phyloP scores from a whole-genome alignment of 2,329 filamentous ascomycete species.

The Macrophomina phaseolina region DNA sequence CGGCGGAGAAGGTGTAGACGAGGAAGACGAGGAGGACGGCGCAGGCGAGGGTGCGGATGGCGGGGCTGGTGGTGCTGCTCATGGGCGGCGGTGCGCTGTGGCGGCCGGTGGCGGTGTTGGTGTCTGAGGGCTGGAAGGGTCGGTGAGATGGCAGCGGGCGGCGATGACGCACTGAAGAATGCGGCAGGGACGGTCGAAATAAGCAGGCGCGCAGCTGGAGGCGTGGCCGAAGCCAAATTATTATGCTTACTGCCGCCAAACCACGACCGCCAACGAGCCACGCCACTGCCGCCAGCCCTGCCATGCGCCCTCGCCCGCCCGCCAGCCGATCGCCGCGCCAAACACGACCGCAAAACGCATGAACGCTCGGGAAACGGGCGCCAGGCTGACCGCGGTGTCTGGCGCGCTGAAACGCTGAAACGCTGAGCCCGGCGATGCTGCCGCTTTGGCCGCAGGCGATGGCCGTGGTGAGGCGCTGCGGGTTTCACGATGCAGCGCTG shows the following conservation, averaged over 20 bases:
- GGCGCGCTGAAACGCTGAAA: conserved; percentile 9
- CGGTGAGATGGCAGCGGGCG: neutral
- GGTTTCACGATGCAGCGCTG: conserved; percentile 18
- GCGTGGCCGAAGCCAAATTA: conserved; percentile 13
- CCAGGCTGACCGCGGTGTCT: neutral
- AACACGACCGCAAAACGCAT: neutral
- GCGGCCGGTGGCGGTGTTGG: conserved; percentile 35
- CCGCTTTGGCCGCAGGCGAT: conserved; percentile 4
- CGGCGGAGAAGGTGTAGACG: conserved; percentile 46
- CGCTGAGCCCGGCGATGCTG: neutral
- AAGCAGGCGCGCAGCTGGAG: neutral
- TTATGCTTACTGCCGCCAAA: conserved; percentile 18
- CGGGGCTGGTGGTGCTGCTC: neutral
- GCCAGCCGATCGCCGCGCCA: neutral
- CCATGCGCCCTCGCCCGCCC: neutral
- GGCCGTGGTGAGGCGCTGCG: conserved; percentile 3
- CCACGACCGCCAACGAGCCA: neutral
- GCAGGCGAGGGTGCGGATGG: neutral
- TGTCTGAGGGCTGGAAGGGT: neutral
- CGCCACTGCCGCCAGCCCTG: neutral
- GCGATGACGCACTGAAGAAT: conserved; percentile 1
- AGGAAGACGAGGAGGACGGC: conserved; percentile 29
- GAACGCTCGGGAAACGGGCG: neutral
- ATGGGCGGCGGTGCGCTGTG: conserved; percentile 29
- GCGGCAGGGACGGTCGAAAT: conserved; percentile 21